These are phyloP conservation scores for Sideroxylon spinosum DNA, from an alignment of 179 eudicot genomes.

Conservation along the genomic window DNA sequence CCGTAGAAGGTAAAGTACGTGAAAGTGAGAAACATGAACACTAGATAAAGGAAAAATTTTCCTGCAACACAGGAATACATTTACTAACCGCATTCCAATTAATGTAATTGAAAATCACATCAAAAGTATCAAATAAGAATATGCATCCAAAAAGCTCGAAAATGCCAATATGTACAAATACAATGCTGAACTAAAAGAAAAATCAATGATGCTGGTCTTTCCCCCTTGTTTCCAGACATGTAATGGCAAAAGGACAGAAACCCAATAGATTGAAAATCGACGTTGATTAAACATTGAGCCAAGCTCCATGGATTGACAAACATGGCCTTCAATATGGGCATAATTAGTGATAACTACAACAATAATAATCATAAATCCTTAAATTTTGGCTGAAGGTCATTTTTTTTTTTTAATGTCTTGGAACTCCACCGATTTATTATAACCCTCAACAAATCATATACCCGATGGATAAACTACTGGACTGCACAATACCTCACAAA, in stretches of 20 bases:
- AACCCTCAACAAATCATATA: too few species aligned
- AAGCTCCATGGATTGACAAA: neutral
- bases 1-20: constrained; percentile 90
- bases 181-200: neutral
- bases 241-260: neutral
- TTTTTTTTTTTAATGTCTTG: too few species aligned
- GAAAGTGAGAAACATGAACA: constrained; percentile 88
- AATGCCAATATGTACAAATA: neutral
- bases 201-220: too few species aligned
- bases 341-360: too few species aligned
- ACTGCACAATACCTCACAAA: too few species aligned
- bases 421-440: too few species aligned
- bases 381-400: neutral
- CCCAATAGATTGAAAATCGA: neutral
- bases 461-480: too few species aligned
- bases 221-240: neutral
- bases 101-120: neutral
- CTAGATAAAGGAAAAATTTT: constrained; percentile 56
- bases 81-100: neutral
- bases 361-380: neutral
- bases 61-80: constrained; percentile 43
- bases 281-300: neutral
- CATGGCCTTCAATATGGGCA: neutral
- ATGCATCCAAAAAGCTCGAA: neutral
- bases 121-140: neutral